A percentile compares a stretch with the other conserved stretches of the same genome.
phyloP scores from a whole-genome alignment of 306 rosid genomes.

The Castanea crenata region DNA sequence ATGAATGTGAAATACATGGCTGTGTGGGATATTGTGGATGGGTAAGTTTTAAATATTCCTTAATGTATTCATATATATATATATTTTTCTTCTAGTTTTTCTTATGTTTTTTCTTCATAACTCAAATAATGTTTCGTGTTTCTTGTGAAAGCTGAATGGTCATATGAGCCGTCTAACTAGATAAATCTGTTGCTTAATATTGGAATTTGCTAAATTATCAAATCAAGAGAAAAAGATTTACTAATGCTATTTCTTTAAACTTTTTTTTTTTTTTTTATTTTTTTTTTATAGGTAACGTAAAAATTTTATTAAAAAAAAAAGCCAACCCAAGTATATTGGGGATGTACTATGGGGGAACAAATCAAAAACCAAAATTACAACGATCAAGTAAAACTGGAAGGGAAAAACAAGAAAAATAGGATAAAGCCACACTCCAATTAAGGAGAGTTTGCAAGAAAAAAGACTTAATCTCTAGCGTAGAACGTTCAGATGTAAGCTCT shows the following conservation, averaged over 20 bases:
- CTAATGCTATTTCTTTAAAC: neutral
- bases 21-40: conserved; percentile 42
- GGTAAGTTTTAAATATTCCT: conserved; percentile 46
- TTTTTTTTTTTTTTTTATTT: too few species aligned
- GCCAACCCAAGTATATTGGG: too few species aligned
- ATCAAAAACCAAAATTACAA: too few species aligned
- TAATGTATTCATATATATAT: neutral
- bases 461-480: too few species aligned
- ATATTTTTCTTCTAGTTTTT: neutral
- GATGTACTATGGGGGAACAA: too few species aligned
- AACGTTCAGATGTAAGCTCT: neutral
- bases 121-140: neutral
- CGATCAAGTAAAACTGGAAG: too few species aligned
- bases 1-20: conserved; percentile 60
- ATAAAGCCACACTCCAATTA: too few species aligned
- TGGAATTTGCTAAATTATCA: neutral
- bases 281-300: too few species aligned
- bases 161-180: neutral
- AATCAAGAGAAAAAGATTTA: neutral
- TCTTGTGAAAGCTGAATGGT: neutral
- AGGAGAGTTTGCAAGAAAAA: too few species aligned
- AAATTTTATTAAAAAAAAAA: too few species aligned
- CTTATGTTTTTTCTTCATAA: conserved; percentile 7
- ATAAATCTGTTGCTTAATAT: neutral
- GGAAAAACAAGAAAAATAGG: too few species aligned